A percentile compares a stretch with the other conserved stretches of the same genome.
Evolutionary conservation across 2,329 filamentous ascomycete genomes (phyloP).

Genomic region (Thelonectria rubi): DNA sequence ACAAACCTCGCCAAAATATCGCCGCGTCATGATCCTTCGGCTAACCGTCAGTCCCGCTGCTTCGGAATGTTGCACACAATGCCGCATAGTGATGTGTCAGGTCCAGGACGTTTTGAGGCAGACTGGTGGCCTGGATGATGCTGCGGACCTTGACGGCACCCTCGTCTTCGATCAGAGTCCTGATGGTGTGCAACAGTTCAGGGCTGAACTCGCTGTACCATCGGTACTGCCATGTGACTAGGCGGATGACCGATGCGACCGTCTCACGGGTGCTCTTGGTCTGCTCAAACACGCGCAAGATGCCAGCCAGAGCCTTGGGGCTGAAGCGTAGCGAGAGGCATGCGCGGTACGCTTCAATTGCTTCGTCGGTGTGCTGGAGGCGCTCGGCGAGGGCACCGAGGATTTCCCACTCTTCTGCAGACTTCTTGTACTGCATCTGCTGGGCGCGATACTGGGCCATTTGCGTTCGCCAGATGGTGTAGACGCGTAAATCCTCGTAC

Average conservation of each 20-base stretch:
- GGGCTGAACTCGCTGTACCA: constrained; percentile 99
- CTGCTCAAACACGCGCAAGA: constrained; percentile 81
- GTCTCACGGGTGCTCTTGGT: constrained; percentile 82
- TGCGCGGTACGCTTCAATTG: constrained; percentile 89
- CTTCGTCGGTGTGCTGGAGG: constrained; percentile 90
- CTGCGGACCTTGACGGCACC: constrained; percentile 96
- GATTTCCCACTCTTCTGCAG: constrained; percentile 97
- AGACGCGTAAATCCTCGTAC: constrained; percentile 96
- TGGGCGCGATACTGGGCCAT: constrained; percentile 96
- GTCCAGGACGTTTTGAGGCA: constrained; percentile 92
- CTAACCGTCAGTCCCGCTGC: constrained; percentile 87
- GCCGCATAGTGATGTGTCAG: constrained; percentile 96
- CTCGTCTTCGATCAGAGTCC: constrained; percentile 95
- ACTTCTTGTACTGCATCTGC: constrained; percentile 95
- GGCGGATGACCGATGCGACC: constrained; percentile 83
- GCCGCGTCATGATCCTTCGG: background rate
- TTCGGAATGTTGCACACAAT: constrained; percentile 92
- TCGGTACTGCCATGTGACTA: constrained; percentile 97
- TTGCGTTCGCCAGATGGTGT: constrained; percentile 99
- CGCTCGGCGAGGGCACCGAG: constrained; percentile 91
- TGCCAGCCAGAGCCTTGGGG: constrained; percentile 88
- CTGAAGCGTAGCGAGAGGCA: constrained; percentile 91
- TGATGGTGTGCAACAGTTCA: constrained; percentile 84
- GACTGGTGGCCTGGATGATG: constrained; percentile 94
- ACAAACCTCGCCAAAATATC: background rate